Conservation (phyloP, 139 green algal species). For the Diplosphaera chodatii region DNA sequence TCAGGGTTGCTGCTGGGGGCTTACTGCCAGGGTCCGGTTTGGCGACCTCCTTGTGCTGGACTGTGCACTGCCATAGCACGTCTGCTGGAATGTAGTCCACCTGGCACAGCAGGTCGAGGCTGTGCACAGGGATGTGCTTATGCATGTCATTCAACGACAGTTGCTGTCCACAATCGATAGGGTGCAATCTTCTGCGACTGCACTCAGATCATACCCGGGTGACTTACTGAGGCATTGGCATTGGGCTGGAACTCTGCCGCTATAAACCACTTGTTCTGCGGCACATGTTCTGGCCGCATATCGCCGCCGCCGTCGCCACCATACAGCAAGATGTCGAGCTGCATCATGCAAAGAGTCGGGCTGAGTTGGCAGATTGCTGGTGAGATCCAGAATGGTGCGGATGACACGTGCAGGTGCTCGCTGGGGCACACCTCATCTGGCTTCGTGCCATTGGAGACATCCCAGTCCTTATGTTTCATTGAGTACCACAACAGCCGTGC, state of each 20-base stretch:
- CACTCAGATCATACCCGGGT: too few species aligned
- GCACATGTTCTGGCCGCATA: slow-evolving; percentile 3
- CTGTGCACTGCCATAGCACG: not conserved
- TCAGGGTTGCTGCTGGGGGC: too few species aligned
- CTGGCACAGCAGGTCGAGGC: too few species aligned
- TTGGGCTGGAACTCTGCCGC: slow-evolving; percentile 5
- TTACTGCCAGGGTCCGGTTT: too few species aligned
- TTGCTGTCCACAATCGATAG: too few species aligned
- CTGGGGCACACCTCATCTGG: slow-evolving; percentile 1
- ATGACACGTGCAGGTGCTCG: not conserved
- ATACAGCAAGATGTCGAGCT: slow-evolving; percentile 18
- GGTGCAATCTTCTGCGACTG: too few species aligned
- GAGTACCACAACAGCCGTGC: slow-evolving; percentile 13
- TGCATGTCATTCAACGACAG: too few species aligned
- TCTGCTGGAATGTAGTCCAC: not conserved
- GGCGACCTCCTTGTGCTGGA: not conserved
- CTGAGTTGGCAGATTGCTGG: too few species aligned
- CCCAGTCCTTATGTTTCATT: slow-evolving; percentile 6
- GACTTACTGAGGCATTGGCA: not conserved
- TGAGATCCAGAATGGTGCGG: not conserved
- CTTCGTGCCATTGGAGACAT: slow-evolving; percentile 4
- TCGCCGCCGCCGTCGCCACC: slow-evolving; percentile 1
- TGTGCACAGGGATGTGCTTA: not conserved
- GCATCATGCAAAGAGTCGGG: too few species aligned
- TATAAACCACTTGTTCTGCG: slow-evolving; percentile 4